Evolutionary conservation across 495 filamentous ascomycete species (phyloP).

Genomic region (Ramalina intermedia): DNA sequence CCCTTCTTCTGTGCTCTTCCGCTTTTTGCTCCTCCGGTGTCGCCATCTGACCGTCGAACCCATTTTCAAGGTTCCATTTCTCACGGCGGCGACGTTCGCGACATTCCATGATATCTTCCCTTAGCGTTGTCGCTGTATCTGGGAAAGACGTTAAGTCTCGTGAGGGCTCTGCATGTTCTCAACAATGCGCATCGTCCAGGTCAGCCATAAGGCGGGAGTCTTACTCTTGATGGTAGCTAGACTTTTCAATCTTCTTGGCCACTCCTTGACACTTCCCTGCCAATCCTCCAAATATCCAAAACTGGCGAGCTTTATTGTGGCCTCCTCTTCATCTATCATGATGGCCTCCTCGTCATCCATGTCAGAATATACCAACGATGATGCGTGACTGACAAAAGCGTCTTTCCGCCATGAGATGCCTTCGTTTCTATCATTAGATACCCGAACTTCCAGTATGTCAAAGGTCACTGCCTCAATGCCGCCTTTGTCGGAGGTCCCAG

Average conservation of each 20-base stretch:
- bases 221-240: no score
- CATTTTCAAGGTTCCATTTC: background rate
- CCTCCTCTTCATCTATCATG: no score
- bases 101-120: no score
- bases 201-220: background rate
- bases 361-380: background rate
- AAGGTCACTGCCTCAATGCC: conserved; percentile 2
- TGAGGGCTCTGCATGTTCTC: background rate
- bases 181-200: background rate
- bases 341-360: background rate
- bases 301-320: no score
- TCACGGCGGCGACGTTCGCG: conserved; percentile 1
- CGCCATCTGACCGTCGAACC: background rate
- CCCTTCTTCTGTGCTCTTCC: background rate
- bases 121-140: no score
- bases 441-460: conserved; percentile 8
- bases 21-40: background rate
- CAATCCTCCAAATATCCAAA: background rate
- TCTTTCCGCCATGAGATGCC: background rate
- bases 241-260: no score
- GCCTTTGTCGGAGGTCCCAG: conserved; percentile 6
- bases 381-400: background rate
- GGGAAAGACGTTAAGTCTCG: background rate
- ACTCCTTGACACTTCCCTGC: background rate
- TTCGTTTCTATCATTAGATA: no score